Percentiles rank a stretch among this genome's conserved stretches.
These are phyloP conservation scores for Mycena amicta DNA, from an alignment of 768 basidiomycete genomes.

Conservation along the genomic window DNA sequence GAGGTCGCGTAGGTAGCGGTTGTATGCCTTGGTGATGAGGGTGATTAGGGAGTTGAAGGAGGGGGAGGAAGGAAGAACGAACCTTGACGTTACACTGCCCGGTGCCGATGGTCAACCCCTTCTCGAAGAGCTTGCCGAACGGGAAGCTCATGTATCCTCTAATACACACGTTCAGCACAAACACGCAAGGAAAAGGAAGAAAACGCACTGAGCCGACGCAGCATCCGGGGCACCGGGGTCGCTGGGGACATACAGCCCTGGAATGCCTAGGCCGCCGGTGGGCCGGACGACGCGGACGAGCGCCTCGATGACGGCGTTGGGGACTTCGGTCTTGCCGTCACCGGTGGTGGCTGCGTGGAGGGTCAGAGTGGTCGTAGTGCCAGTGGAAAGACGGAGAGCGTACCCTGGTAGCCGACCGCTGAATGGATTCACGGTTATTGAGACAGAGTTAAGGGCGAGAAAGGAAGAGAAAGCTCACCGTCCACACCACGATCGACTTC, in stretches of 20 bases:
- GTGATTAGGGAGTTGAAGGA: background rate
- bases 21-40: constrained; percentile 41
- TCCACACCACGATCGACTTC: constrained; percentile 58
- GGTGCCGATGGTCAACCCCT: constrained; percentile 54
- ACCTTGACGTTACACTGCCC: constrained; percentile 63
- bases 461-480: constrained; percentile 31
- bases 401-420: constrained; percentile 54
- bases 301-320: constrained; percentile 53
- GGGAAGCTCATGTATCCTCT: constrained; percentile 57
- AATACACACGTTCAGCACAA: background rate
- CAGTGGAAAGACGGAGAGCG: background rate
- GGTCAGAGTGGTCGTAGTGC: background rate
- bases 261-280: constrained; percentile 60
- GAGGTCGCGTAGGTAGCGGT: constrained; percentile 55
- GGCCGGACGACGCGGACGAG: constrained; percentile 55
- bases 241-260: constrained; percentile 57
- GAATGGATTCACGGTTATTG: too few species aligned
- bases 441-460: too few species aligned
- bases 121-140: constrained; percentile 57
- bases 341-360: constrained; percentile 42
- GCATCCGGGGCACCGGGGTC: constrained; percentile 60
- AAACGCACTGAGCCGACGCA: constrained; percentile 48
- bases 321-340: constrained; percentile 59
- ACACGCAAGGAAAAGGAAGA: background rate
- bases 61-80: background rate